These are phyloP conservation scores for Rhynchosporium secalis DNA, from an alignment of 2,329 filamentous ascomycete species.

Conservation along the genomic window DNA sequence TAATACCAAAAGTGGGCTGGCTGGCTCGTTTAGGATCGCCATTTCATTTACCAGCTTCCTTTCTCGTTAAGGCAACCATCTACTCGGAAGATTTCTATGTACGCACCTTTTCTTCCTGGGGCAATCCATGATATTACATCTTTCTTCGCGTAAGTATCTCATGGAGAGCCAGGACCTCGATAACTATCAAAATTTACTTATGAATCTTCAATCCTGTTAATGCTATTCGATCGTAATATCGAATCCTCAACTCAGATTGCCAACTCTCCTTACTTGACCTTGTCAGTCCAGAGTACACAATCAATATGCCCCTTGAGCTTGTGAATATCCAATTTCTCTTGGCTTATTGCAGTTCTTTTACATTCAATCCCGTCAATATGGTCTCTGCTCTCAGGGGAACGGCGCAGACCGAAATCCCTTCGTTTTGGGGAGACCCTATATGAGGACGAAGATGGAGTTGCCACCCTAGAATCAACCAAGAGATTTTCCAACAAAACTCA, in stretches of 20 bases:
- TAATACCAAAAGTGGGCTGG: constrained; percentile 13
- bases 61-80: constrained; percentile 2
- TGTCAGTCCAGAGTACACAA: neutral
- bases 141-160: neutral
- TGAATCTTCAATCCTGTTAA: neutral
- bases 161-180: neutral
- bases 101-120: too few relatives aligned
- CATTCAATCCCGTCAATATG: constrained; percentile 28
- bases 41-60: constrained; percentile 12
- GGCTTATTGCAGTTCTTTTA: constrained; percentile 20
- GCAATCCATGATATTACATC: neutral
- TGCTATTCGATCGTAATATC: neutral
- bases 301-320: constrained; percentile 9
- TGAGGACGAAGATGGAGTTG: constrained; percentile 67
- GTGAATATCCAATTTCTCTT: constrained; percentile 11
- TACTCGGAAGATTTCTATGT: too few relatives aligned
- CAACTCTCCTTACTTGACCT: too few relatives aligned
- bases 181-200: neutral
- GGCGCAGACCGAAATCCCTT: constrained; percentile 21
- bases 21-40: neutral
- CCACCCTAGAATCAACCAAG: constrained; percentile 60
- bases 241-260: too few relatives aligned
- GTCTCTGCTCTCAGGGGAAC: constrained; percentile 23
- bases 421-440: constrained; percentile 45
- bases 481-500: constrained; percentile 60